A percentile compares a stretch with the other conserved stretches of the same genome.
Evolutionary conservation across 169 alveolate genomes (phyloP).

Genomic region (Cryptosporidium viatorum): DNA sequence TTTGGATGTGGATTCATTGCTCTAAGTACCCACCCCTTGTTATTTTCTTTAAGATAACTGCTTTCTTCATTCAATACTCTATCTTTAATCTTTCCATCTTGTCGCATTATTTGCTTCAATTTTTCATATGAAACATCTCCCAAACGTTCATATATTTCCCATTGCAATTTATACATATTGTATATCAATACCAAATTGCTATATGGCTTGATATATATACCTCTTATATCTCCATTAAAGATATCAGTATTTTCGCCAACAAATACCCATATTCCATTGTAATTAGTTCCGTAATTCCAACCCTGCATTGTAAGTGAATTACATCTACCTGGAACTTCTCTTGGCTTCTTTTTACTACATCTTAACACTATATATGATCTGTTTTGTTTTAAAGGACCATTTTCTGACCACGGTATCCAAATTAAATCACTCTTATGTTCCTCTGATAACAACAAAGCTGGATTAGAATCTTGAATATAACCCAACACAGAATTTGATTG

Average conservation of each 20-base stretch:
- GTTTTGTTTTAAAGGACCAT: conserved; percentile 7
- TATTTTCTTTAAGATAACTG: background rate
- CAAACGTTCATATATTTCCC: conserved; percentile 58
- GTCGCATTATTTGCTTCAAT: background rate
- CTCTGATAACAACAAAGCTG: conserved; percentile 1
- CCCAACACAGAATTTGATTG: conserved; percentile 40
- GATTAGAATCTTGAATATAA: conserved; percentile 57
- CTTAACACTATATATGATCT: conserved; percentile 6
- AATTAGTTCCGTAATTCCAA: conserved; percentile 60
- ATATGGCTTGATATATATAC: conserved; percentile 53
- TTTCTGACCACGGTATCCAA: conserved; percentile 60
- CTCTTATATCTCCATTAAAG: conserved; percentile 54
- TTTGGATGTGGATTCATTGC: conserved; percentile 51
- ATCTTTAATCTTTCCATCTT: conserved; percentile 36
- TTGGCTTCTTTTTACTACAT: background rate
- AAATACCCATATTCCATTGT: conserved; percentile 56
- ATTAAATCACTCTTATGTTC: conserved; percentile 10
- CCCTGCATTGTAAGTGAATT: conserved; percentile 60
- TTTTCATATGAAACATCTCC: conserved; percentile 33
- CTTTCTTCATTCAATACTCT: conserved; percentile 29
- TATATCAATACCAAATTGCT: conserved; percentile 43
- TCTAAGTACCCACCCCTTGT: conserved; percentile 42
- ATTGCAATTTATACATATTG: conserved; percentile 46
- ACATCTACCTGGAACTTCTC: conserved; percentile 11
- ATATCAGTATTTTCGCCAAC: conserved; percentile 46